A percentile compares a stretch with the other conserved stretches of the same genome.
Conservation (phyloP, 208 protist species). For the Tritrichomonas musculus region DNA sequence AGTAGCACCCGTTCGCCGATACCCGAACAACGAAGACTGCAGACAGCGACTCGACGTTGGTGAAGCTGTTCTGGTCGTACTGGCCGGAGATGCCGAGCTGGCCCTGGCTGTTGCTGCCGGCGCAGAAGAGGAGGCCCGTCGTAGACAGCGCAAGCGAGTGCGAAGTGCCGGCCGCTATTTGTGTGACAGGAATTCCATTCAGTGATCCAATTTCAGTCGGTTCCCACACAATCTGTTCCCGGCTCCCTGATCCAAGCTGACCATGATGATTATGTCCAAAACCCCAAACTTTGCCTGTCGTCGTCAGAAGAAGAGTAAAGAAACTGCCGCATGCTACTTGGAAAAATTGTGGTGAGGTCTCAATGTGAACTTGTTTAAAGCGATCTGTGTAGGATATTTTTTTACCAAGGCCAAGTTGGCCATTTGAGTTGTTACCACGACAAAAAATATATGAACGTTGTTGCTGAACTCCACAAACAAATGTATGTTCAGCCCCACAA, state of each 20-base stretch:
- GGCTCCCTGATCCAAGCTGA: neutral
- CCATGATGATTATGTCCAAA: constrained; percentile 26
- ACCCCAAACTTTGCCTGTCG: neutral
- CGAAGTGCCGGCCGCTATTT: neutral
- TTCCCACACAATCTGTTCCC: neutral
- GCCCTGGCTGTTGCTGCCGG: neutral
- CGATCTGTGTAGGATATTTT: too few species aligned
- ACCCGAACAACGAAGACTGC: neutral
- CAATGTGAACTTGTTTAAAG: neutral
- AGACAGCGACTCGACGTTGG: neutral
- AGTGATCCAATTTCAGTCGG: neutral
- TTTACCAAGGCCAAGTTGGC: neutral
- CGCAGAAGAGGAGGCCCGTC: neutral
- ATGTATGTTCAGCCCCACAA: too few species aligned
- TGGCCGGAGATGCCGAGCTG: neutral
- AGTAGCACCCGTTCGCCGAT: neutral
- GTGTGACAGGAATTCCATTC: neutral
- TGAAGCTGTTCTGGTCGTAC: neutral
- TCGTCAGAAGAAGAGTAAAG: neutral
- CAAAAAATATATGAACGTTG: too few species aligned
- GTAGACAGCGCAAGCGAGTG: neutral
- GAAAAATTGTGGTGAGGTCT: neutral
- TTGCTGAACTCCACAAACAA: too few species aligned
- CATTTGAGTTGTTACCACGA: too few species aligned
- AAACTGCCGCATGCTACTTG: neutral